Evolutionary conservation across 1,284 basidiomycete genomes (phyloP), one percentile per base, ranked within the genome.

Genomic region (Cystobasidiaceae sp.): DNA sequence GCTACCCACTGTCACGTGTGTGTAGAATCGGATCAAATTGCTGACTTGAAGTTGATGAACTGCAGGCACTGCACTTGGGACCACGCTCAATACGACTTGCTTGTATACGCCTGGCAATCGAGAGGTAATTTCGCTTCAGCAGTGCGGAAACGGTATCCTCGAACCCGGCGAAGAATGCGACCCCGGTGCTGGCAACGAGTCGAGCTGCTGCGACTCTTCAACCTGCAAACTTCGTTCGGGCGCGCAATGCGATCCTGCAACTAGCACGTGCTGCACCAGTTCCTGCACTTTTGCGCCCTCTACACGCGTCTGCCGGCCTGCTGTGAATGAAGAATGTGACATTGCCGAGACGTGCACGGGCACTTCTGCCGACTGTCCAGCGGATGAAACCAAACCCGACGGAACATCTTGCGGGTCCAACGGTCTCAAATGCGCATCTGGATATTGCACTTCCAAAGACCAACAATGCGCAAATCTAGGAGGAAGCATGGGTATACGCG

Each of bases 121-220:
- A 3, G 8, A 56, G 1, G 48, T 71, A 17, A 72, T 74, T 34
- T 73, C 71, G 64, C 74, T 78, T 25, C 51, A 64, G 54, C 75
- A 77, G 43, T 89, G 87, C 73, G 87, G 87, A 13, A 89, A 89
- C 74, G 87, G 87, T 55, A 88, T 89, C 67, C 84, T 89, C 83
- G 80, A 82, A 62, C 76, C 75, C 11, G 82, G 88, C 46, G 90
- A 93, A 78, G 88, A 93, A 63, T 94, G 92, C 76, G 91, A 94
- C 76, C 90, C 91, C 0, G 91, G 91, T 37, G 75, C 78, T 17
- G 83, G 82, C 64, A 73, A 79, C 28, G 79, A 79, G 50, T 87
- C 86, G 13, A 77, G 83, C 3, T 93, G 90, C 78, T 96, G 90
- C 78, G 83, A 93, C 77, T 74, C 84, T 0, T 68, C 77, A 27